Conservation (phyloP, 2,329 filamentous ascomycete genomes). For the Calonectria honghensis region DNA sequence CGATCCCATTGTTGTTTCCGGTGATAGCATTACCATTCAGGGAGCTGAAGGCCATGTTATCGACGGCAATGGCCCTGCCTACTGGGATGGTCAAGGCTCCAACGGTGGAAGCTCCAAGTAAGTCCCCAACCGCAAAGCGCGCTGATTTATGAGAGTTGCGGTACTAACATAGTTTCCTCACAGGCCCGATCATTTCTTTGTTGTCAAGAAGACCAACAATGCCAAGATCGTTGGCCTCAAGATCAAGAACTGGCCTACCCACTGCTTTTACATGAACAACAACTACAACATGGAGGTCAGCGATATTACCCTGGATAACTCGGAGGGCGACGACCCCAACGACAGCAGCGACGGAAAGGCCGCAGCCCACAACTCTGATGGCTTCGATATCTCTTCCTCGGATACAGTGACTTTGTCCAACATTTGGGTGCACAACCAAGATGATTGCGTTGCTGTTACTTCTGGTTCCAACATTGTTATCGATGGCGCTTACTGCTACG, state of each 20-base stretch:
- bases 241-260: constrained; percentile 62
- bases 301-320: constrained; percentile 61
- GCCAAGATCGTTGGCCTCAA: constrained; percentile 59
- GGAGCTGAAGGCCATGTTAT: constrained; percentile 70
- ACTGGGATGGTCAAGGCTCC: constrained; percentile 76
- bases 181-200: constrained; percentile 69
- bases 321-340: constrained; percentile 54
- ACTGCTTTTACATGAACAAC: constrained; percentile 61
- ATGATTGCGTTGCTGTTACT: constrained; percentile 75
- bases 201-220: constrained; percentile 61
- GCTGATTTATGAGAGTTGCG: too few species aligned
- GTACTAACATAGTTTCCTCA: background rate
- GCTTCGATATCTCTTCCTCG: constrained; percentile 71
- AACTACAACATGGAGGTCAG: constrained; percentile 57
- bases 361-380: constrained; percentile 71
- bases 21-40: constrained; percentile 70
- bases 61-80: constrained; percentile 71
- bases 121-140: background rate
- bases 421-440: constrained; percentile 74
- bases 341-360: constrained; percentile 40
- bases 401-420: constrained; percentile 68
- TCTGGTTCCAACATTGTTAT: constrained; percentile 67
- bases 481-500: constrained; percentile 63
- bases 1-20: constrained; percentile 71
- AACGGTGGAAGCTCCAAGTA: constrained; percentile 76